phyloP scores from a whole-genome alignment of 106 monocot species.

The Iris macrosiphon region DNA sequence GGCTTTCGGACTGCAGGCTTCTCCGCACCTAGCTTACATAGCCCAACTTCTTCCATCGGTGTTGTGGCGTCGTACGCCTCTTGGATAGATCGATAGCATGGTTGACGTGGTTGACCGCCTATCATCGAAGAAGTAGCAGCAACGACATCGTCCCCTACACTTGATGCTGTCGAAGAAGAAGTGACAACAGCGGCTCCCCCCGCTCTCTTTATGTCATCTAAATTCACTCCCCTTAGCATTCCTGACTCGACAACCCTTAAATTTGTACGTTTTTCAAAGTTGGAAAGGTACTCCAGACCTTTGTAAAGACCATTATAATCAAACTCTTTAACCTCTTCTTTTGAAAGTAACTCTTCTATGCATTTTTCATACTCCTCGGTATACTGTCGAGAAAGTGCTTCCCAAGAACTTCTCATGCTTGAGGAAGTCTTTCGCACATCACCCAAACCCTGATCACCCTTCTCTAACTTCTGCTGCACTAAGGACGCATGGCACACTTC shows the following conservation, averaged over 20 bases:
- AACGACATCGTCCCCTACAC: too few species aligned
- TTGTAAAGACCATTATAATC: slow-evolving; percentile 44
- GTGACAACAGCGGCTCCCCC: too few species aligned
- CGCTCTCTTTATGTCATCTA: slow-evolving; percentile 78
- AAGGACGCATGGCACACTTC: slow-evolving; percentile 26
- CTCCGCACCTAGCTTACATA: too few species aligned
- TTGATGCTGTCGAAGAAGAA: too few species aligned
- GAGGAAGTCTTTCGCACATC: slow-evolving; percentile 17
- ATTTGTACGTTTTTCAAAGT: slow-evolving; percentile 86
- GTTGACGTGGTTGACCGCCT: too few species aligned
- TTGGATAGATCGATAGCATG: too few species aligned
- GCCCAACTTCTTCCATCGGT: too few species aligned
- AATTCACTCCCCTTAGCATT: slow-evolving; percentile 65
- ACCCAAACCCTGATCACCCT: slow-evolving; percentile 18
- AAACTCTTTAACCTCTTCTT: slow-evolving; percentile 47
- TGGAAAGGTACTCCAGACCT: slow-evolving; percentile 54
- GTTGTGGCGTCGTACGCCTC: too few species aligned
- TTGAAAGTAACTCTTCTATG: slow-evolving; percentile 55
- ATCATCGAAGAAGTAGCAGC: too few species aligned
- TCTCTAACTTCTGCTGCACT: slow-evolving; percentile 45
- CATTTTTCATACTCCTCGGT: slow-evolving; percentile 75
- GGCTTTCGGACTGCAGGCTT: too few species aligned
- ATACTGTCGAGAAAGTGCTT: slow-evolving; percentile 60
- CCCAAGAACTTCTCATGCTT: slow-evolving; percentile 65
- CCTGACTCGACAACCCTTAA: slow-evolving; percentile 66